A percentile compares a stretch with the other conserved stretches of the same genome.
These are phyloP conservation scores for Rhododendron williamsianum DNA, from an alignment of 148 eudicot species.

Conservation along the genomic window DNA sequence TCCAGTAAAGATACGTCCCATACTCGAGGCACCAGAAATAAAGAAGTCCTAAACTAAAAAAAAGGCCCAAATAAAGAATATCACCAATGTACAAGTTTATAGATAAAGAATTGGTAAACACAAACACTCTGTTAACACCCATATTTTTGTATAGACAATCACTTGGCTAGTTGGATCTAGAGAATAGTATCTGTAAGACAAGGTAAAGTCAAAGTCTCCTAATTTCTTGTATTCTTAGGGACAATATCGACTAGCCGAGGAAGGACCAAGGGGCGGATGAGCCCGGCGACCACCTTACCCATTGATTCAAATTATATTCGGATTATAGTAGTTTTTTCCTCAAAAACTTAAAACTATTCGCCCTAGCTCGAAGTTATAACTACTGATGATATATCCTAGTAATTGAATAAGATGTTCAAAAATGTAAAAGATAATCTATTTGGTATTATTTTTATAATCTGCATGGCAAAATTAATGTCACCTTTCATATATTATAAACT, in stretches of 20 bases:
- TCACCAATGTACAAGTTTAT: neutral
- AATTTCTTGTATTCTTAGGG: neutral
- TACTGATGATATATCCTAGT: neutral
- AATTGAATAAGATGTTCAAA: neutral
- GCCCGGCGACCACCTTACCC: too few relatives aligned
- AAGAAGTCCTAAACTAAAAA: neutral
- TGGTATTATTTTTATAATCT: neutral
- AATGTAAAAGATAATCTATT: neutral
- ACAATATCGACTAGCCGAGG: neutral
- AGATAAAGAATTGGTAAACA: neutral
- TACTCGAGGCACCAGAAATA: neutral
- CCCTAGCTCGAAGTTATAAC: neutral
- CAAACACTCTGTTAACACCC: neutral
- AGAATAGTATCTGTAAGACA: neutral
- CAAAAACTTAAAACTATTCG: too few relatives aligned
- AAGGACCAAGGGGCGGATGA: too few relatives aligned
- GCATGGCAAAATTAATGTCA: neutral
- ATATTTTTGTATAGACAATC: neutral
- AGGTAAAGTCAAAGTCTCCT: neutral
- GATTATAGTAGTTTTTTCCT: too few relatives aligned
- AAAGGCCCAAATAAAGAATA: neutral
- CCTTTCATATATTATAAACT: neutral
- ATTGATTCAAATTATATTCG: too few relatives aligned
- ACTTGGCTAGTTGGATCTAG: neutral
- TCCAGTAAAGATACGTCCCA: neutral